Conservation (phyloP, 164 flowering plant genomes). For the Magnolia kwangsiensis region DNA sequence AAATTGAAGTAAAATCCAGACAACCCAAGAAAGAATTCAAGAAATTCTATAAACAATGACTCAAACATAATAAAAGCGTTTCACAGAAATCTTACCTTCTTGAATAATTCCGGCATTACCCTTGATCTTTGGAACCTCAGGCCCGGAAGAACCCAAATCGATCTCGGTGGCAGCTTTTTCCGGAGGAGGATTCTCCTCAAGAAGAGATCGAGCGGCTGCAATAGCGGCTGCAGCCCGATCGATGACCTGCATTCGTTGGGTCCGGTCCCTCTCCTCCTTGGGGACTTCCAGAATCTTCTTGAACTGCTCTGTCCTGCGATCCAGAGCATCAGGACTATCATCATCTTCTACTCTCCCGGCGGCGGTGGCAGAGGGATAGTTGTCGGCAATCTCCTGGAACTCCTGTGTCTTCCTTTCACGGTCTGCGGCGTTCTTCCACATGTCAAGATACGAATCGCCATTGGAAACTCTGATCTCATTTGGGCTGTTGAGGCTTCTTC, state of each 20-base stretch:
- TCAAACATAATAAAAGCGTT: neutral
- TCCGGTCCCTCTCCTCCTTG: slow-evolving; percentile 71
- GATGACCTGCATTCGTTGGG: slow-evolving; percentile 84
- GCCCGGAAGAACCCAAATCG: neutral
- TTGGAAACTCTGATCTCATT: slow-evolving; percentile 31
- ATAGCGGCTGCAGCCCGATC: slow-evolving; percentile 95
- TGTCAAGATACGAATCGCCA: slow-evolving; percentile 62
- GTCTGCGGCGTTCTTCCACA: slow-evolving; percentile 79
- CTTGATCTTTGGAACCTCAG: neutral
- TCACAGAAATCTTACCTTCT: neutral
- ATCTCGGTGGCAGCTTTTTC: neutral
- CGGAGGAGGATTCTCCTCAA: slow-evolving; percentile 37
- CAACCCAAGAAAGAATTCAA: neutral
- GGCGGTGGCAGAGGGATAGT: neutral
- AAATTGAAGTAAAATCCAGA: neutral
- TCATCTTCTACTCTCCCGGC: slow-evolving; percentile 16
- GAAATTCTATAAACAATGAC: neutral
- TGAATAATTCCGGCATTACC: slow-evolving; percentile 1
- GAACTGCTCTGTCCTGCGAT: slow-evolving; percentile 68
- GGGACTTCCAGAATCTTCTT: slow-evolving; percentile 65
- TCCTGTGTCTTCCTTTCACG: slow-evolving; percentile 50
- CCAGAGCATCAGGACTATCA: slow-evolving; percentile 33
- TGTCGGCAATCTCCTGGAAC: slow-evolving; percentile 48
- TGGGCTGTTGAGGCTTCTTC: neutral
- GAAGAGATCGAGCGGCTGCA: slow-evolving; percentile 66